Base-by-base conservation (phyloP, 2,329 filamentous ascomycete genomes). In the Microsporum ferrugineum region DNA sequence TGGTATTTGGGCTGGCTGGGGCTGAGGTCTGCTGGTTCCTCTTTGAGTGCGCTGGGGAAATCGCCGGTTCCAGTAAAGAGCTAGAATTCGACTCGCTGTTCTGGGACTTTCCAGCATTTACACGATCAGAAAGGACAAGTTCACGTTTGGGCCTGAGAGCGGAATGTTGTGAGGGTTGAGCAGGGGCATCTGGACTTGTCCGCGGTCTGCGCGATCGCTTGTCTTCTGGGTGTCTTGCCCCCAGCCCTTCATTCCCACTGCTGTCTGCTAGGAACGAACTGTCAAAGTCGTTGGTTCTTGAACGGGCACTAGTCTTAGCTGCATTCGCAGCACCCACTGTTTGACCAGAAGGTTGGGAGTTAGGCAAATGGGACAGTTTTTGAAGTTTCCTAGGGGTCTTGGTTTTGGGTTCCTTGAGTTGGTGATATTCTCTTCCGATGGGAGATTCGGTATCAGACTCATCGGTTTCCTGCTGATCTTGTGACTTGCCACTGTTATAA, bases 211-310 rank as follows among this genome's bases (percentile, higher is more conserved):
- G 57, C 23, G 29, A 43, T n/a, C n/a, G 31, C 29, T 43, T 33
- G 38, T 43, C 31, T 29, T 23, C 49, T 29, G 57, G 17, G 3
- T 27, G 10, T 41, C 27, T 57, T 12, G 61, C 47, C 39, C 64
- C 59, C 33, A 66, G 62, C 49, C 70, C 69, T 60, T 75, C 72
- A 51, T 70, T 71, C 39, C 69, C 72, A 61, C 70, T 72, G 62
- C 69, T 74, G 63, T 71, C 70, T 39, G 70, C 70, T 34, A 74
- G 64, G 59, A 72, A 72, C 31, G 71, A 71, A 34, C 66, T 34
- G 61, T 74, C 69, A 51, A 67, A 66, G 23, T 67, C 64, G 47
- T 43, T 60, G 29, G 36, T 17, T n/a, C 34, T n/a, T 33, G 39
- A 31, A 31, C 45, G 39, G 17, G 7, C 17, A 4, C n/a, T 33